phyloP scores from a whole-genome alignment of 1,284 basidiomycete species.

The Melampsora americana region DNA sequence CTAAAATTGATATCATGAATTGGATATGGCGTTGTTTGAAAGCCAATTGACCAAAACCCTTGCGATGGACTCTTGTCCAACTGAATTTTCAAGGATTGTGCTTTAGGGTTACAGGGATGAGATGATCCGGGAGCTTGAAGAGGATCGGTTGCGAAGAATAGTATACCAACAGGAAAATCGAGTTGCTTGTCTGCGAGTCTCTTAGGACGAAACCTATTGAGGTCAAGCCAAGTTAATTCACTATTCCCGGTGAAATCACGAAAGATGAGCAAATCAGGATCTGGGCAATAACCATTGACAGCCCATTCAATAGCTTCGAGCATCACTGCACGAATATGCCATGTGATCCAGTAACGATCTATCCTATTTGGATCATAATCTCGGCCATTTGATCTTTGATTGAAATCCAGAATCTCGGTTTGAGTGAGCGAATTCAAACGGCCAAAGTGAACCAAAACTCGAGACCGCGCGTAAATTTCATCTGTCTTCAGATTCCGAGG shows the following conservation, averaged over 20 bases:
- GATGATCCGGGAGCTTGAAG: background rate
- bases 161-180: background rate
- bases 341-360: background rate
- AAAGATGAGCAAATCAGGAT: background rate
- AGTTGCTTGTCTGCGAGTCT: background rate
- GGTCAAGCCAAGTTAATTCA: background rate
- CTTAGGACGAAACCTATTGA: background rate
- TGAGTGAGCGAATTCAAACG: background rate
- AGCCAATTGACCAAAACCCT: background rate
- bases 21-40: background rate
- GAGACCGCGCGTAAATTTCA: background rate
- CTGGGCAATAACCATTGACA: background rate
- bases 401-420: background rate
- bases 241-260: background rate
- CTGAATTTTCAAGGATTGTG: background rate
- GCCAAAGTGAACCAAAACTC: background rate
- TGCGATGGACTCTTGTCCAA: background rate
- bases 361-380: background rate
- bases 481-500: background rate
- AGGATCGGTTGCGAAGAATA: background rate
- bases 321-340: background rate
- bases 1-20: background rate
- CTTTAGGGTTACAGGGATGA: background rate
- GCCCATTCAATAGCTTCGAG: constrained; percentile 6
- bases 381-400: background rate